Evolutionary conservation across 805 yeast species (phyloP).

Genomic region (Pichia phayaonensis): DNA sequence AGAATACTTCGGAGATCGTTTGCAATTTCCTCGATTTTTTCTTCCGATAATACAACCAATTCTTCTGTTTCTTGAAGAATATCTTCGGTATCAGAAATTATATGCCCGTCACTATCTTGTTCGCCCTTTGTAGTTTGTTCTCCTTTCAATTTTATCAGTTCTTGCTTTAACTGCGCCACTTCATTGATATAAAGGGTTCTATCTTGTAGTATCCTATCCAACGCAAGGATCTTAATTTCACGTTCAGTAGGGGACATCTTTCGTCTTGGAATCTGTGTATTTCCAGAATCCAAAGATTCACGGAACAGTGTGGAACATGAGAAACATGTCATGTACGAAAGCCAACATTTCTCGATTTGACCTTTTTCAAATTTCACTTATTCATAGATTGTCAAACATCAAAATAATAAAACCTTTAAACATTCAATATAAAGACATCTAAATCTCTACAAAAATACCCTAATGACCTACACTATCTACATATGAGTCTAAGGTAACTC

Average conservation of each 20-base stretch:
- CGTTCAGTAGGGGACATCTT: not conserved
- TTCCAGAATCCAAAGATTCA: not conserved
- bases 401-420: not conserved
- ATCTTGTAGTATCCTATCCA: not conserved
- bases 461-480: not conserved
- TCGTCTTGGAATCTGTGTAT: not conserved
- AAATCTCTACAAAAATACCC: not conserved
- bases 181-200: not conserved
- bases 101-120: not conserved
- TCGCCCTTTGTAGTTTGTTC: not conserved
- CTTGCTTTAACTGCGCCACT: not conserved
- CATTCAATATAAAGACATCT: not conserved
- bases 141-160: not conserved
- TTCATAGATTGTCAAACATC: not conserved
- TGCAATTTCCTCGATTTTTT: slow-evolving; percentile 4
- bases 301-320: not conserved
- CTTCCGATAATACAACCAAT: slow-evolving; percentile 13
- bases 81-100: slow-evolving; percentile 9
- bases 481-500: not conserved
- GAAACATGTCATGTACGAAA: not conserved
- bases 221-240: not conserved
- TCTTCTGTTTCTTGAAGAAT: slow-evolving; percentile 17
- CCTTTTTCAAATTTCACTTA: not conserved
- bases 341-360: not conserved
- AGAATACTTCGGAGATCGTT: not conserved